Evolutionary conservation across 371 early-diverging fungal genomes (phyloP).

Genomic region (Globomyces sp.): DNA sequence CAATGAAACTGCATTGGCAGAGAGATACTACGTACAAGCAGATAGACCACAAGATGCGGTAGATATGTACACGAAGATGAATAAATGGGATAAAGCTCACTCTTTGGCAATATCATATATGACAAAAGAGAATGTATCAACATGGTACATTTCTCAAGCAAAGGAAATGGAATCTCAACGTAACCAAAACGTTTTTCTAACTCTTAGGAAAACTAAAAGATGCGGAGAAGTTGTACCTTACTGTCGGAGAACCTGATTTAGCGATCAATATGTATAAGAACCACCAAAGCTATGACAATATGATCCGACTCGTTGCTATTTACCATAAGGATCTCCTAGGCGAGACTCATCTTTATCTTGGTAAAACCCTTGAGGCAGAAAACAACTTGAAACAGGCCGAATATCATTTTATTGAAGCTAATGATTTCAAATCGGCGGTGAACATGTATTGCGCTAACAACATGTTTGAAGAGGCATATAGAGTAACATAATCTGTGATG

Average conservation of each 20-base stretch:
- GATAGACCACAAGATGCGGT: constrained; percentile 53
- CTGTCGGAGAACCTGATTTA: constrained; percentile 53
- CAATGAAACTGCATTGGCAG: constrained; percentile 42
- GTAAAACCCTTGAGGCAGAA: constrained; percentile 54
- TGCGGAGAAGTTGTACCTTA: constrained; percentile 56
- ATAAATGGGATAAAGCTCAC: constrained; percentile 57
- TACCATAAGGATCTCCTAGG: constrained; percentile 53
- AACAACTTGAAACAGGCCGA: constrained; percentile 54
- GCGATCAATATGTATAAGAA: constrained; percentile 66
- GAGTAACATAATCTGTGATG: constrained; percentile 34
- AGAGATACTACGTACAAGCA: constrained; percentile 51
- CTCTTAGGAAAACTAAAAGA: constrained; percentile 47
- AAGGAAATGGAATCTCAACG: constrained; percentile 47
- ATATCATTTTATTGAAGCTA: constrained; percentile 54
- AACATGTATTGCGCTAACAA: constrained; percentile 61
- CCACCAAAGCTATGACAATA: constrained; percentile 55
- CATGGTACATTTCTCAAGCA: constrained; percentile 51
- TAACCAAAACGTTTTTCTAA: too few species aligned
- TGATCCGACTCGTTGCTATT: constrained; percentile 56
- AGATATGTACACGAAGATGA: constrained; percentile 52
- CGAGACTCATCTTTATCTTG: constrained; percentile 57
- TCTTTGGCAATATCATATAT: constrained; percentile 50
- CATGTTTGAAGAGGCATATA: constrained; percentile 55
- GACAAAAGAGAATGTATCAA: constrained; percentile 49
- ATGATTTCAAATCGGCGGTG: constrained; percentile 58